Percentiles rank a stretch among this genome's conserved stretches.
Evolutionary conservation across 768 basidiomycete species (phyloP).

Genomic region (Pulveroboletus sp.): DNA sequence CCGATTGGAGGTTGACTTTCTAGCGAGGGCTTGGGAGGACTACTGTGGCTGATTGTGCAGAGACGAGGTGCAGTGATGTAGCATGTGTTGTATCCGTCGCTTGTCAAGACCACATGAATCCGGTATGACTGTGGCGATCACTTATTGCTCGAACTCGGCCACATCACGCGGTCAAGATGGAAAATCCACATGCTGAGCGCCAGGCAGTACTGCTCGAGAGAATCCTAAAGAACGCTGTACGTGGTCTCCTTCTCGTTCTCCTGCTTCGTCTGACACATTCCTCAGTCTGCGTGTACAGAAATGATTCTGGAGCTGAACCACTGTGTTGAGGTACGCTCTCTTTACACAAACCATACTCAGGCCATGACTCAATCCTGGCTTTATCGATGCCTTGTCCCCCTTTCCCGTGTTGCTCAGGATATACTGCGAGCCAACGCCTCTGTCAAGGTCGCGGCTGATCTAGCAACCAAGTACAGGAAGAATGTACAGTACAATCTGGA

Average conservation of each 20-base stretch:
- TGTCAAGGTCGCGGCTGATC: slow-evolving; percentile 75
- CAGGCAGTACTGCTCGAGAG: slow-evolving; percentile 88
- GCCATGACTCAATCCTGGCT: background rate
- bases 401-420: slow-evolving; percentile 44
- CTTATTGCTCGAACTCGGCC: no score
- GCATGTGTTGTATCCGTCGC: background rate
- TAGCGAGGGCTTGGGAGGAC: slow-evolving; percentile 19
- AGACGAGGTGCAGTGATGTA: background rate
- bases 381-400: background rate
- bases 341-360: background rate
- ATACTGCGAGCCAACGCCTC: slow-evolving; percentile 73
- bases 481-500: slow-evolving; percentile 92
- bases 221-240: slow-evolving; percentile 84
- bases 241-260: slow-evolving; percentile 21
- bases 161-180: slow-evolving; percentile 47
- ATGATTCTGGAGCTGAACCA: slow-evolving; percentile 85
- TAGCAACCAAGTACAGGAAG: slow-evolving; percentile 83
- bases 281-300: slow-evolving; percentile 91
- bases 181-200: slow-evolving; percentile 91
- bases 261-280: background rate
- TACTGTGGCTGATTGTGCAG: background rate
- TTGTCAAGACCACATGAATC: background rate
- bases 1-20: background rate
- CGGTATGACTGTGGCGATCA: no score
- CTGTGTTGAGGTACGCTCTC: slow-evolving; percentile 64